Base-by-base conservation (phyloP, 257 asterid genomes). In the Parsonsia alboflavescens region DNA sequence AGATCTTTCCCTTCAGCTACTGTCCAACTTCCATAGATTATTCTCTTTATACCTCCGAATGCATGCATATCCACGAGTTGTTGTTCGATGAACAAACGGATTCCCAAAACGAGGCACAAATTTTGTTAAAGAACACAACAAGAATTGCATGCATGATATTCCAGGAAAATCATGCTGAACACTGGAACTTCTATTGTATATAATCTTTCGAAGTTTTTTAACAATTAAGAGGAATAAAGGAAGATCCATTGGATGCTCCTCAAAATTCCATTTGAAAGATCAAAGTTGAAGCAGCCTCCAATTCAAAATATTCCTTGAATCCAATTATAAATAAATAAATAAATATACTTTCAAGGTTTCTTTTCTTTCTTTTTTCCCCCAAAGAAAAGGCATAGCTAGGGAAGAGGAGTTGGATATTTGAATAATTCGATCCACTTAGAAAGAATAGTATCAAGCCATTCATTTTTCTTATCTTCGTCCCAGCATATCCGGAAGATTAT, bases 361-460 rank as follows among this genome's bases (percentile, higher is more conserved):
- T 41, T 36, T 63, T 17, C 0, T 4, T 13, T 24, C 8, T 56
- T 56, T 1, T 4, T 28, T 7, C 39, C 22, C 17, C 44, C 53
- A 58, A 41, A 45, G 58, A 39, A 73, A 58, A 58, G 62, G 67
- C 10, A 15, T 6, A 24, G n/a, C n/a, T n/a, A n/a, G n/a, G 5
- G 7, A 24, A 44, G 3, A 73, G 28, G 24, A 39, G 24, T 68
- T 19, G 36, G 16, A 39, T 42, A 39, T 10, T 39, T 64, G 50
- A 65, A 65, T 65, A 65, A 68, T 68, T 68, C 52, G 46, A 75
- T 68, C 74, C 69, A 28, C 41, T 56, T 67, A 30, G 26, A 33
- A 0, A 19, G 79, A 75, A 76, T 69, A 44, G 69, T 76, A 61
- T 76, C 70, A 68, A 8, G 64, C 54, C 65, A 68, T 17, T 54